These are phyloP conservation scores for Pythium dissimile DNA, from an alignment of 352 stramenopile species.

Conservation along the genomic window DNA sequence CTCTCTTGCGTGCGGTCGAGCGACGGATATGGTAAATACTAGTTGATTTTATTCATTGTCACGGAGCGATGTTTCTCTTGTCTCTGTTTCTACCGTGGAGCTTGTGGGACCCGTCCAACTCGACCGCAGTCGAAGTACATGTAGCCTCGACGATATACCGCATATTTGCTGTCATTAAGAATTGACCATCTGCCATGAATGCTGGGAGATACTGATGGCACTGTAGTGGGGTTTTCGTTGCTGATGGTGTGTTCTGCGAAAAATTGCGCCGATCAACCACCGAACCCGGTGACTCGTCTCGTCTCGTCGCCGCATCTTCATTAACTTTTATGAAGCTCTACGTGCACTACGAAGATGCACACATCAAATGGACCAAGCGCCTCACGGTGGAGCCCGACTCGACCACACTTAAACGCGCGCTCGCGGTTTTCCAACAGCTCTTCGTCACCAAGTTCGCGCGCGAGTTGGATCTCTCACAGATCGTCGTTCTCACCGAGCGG, in stretches of 20 bases:
- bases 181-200: too few relatives aligned
- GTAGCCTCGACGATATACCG: too few relatives aligned
- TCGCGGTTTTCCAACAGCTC: conserved; percentile 33
- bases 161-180: too few relatives aligned
- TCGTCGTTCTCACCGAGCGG: conserved; percentile 44
- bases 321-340: conserved; percentile 56
- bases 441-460: conserved; percentile 44
- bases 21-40: conserved; percentile 25
- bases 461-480: conserved; percentile 21
- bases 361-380: conserved; percentile 49
- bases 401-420: conserved; percentile 36
- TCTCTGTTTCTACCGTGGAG: not conserved
- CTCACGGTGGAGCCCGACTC: conserved; percentile 27
- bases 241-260: too few relatives aligned
- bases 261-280: too few relatives aligned
- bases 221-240: too few relatives aligned
- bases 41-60: conserved; percentile 30
- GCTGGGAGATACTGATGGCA: too few relatives aligned
- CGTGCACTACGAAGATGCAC: conserved; percentile 53
- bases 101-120: too few relatives aligned
- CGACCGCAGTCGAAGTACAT: too few relatives aligned
- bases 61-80: too few relatives aligned
- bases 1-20: not conserved
- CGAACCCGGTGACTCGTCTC: too few relatives aligned
- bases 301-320: not conserved